Evolutionary conservation across 176 grass and related monocot species (phyloP), one percentile per base, ranked within the genome.

Genomic region (Oryza meyeriana): DNA sequence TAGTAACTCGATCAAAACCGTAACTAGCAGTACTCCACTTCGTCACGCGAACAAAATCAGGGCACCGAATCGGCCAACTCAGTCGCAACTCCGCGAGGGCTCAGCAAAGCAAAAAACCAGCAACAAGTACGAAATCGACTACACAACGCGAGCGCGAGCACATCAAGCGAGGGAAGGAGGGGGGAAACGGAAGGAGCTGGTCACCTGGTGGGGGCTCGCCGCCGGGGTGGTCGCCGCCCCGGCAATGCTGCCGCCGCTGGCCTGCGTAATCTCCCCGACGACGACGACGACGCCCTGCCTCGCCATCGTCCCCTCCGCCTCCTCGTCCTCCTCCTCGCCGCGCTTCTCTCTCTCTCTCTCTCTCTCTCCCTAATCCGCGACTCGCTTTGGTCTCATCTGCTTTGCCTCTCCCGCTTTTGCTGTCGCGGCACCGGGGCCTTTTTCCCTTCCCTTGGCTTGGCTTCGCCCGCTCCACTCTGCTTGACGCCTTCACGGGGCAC

Each of bases 121-220:
- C 36, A 44, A 26, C 48, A 72, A 2, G 11, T 22, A 22, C n/a
- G 18, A 36, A 4, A 61, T 17, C 20, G 4, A 2, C 26, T 1
- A 6, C 42, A 35, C 48, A 8, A 40, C 63, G 61, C 50, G 25
- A 14, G 66, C 10, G 6, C 5, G 39, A 64, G 26, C 36, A 20
- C 76, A 14, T 5, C 27, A 20, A 65, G 28, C 59, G 17, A 58
- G 66, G 35, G 10, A 16, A 1, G 27, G 81, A 52, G 6, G 6
- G 66, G 7, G 27, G 6, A 16, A 34, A 25, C 47, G 18, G 34
- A 12, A 25, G 74, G 14, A 12, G 34, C 16, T 20, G 30, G 31
- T 88, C 41, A 85, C 87, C 87, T 89, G 87, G 77, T 85, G 66
- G 20, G 87, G 87, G 77, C 82, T 89, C 24, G 82, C 82, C 64